These are phyloP conservation scores for Gossypium ekmanianum DNA, from an alignment of 345 rosid genomes.

Conservation along the genomic window DNA sequence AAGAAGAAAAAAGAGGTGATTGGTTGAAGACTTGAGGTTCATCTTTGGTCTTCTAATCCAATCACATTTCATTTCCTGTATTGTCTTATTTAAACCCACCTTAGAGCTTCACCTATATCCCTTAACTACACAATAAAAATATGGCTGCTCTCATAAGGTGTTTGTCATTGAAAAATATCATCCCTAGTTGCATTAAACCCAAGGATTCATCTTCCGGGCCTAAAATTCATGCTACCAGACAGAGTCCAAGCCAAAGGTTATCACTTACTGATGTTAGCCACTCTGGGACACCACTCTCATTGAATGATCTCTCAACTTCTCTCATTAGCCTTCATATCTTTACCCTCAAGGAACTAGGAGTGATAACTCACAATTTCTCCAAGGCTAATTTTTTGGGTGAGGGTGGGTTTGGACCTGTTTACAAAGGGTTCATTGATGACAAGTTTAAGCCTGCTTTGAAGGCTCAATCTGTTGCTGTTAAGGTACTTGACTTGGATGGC, in stretches of 20 bases:
- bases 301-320: constrained; percentile 37
- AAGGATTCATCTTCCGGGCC: neutral
- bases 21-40: neutral
- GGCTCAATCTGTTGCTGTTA: constrained; percentile 61
- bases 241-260: constrained; percentile 31
- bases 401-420: constrained; percentile 68
- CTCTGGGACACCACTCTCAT: constrained; percentile 31
- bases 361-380: constrained; percentile 37
- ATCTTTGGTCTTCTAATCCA: neutral
- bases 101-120: neutral
- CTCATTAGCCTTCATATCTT: constrained; percentile 45
- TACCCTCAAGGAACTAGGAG: constrained; percentile 42
- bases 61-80: neutral
- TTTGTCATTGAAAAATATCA: neutral
- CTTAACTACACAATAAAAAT: neutral
- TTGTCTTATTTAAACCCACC: constrained; percentile 1
- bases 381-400: constrained; percentile 44
- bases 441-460: constrained; percentile 43
- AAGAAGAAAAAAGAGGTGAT: neutral
- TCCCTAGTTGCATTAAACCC: constrained; percentile 9
- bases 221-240: constrained; percentile 15
- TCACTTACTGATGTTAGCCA: constrained; percentile 48
- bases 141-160: constrained; percentile 12
- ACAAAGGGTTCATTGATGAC: constrained; percentile 50
- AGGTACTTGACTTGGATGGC: constrained; percentile 51